phyloP scores from a whole-genome alignment of 176 grass and related monocot species.

The Raddia guianensis region DNA sequence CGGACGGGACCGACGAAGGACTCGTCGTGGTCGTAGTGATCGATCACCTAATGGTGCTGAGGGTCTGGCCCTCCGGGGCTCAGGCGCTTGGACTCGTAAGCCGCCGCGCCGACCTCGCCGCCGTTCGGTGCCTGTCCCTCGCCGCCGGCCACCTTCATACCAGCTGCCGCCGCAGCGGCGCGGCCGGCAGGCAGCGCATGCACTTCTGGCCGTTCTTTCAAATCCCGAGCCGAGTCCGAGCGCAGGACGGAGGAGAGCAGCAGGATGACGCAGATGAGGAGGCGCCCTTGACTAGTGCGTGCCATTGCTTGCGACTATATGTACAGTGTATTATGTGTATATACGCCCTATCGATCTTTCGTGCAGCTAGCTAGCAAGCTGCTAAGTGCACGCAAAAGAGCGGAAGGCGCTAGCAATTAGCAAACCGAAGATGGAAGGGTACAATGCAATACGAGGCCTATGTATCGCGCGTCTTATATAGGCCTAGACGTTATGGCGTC shows the following conservation, averaged over 20 bases:
- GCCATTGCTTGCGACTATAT: conserved; percentile 36
- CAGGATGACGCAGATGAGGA: conserved; percentile 41
- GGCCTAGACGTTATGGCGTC: neutral
- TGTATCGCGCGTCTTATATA: conserved; percentile 36
- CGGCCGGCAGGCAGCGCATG: neutral
- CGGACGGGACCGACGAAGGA: neutral
- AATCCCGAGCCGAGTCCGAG: conserved; percentile 40
- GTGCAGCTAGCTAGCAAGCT: neutral
- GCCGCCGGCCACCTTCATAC: conserved; percentile 7
- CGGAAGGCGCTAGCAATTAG: neutral
- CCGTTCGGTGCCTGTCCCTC: neutral
- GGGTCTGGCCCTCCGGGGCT: conserved; percentile 82
- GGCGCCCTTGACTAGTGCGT: neutral
- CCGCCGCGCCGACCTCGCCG: neutral
- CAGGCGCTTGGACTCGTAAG: conserved; percentile 60
- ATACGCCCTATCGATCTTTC: neutral
- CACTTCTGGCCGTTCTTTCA: conserved; percentile 26
- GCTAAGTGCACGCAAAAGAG: conserved; percentile 5
- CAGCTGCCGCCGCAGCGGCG: neutral
- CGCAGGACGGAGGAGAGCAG: conserved; percentile 38
- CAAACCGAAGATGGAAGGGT: neutral
- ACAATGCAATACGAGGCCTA: neutral
- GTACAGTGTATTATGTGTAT: no score
- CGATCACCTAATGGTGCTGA: conserved; percentile 57
- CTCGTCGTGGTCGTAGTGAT: neutral